Evolutionary conservation across 345 rosid genomes (phyloP).

Genomic region (Brassica cretica): DNA sequence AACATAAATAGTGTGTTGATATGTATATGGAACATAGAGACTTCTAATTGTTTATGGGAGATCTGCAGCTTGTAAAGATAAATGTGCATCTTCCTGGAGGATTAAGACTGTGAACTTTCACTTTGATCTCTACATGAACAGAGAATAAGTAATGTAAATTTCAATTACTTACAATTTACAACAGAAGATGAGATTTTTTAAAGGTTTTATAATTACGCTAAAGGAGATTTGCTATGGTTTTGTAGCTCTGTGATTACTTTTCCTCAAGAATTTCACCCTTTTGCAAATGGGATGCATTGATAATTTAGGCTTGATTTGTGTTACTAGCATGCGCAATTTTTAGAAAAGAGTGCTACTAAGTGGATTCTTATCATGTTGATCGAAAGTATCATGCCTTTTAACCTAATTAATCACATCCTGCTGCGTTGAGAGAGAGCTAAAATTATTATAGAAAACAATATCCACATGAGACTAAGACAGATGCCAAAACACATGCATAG

Average conservation of each 20-base stretch:
- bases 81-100: neutral
- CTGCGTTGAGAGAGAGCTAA: neutral
- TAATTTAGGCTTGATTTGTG: slow-evolving; percentile 2
- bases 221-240: neutral
- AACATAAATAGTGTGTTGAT: too few species aligned
- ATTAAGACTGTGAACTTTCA: neutral
- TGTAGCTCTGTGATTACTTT: neutral
- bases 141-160: neutral
- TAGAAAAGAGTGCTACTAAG: neutral
- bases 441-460: neutral
- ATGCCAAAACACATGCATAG: slow-evolving; percentile 16
- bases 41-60: neutral
- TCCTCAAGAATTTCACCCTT: neutral
- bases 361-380: slow-evolving; percentile 6
- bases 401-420: neutral
- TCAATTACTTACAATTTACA: neutral
- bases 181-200: neutral
- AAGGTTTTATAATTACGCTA: neutral
- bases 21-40: neutral
- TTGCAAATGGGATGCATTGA: neutral
- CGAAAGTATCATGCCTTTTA: neutral
- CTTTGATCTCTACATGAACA: neutral
- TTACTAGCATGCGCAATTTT: neutral
- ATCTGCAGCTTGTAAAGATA: neutral
- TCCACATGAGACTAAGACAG: slow-evolving; percentile 4